Percentiles rank a stretch among this genome's conserved stretches.
phyloP scores from a whole-genome alignment of 345 rosid species.

The Heritiera littoralis region DNA sequence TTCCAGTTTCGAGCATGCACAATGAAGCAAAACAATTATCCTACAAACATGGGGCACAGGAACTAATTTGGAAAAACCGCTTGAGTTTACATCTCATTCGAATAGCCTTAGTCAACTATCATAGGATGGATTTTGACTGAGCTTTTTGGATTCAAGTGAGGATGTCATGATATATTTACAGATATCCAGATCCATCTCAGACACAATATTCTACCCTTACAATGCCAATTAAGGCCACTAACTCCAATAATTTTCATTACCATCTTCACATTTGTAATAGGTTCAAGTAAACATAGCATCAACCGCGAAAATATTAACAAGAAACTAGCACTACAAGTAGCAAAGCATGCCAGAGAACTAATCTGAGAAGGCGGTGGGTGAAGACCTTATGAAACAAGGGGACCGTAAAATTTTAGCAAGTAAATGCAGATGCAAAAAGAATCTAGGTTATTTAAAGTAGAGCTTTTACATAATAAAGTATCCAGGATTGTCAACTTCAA shows the following conservation, averaged over 20 bases:
- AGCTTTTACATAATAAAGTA: background rate
- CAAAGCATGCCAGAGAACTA: background rate
- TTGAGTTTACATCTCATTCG: background rate
- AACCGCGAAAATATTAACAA: background rate
- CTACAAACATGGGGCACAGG: background rate
- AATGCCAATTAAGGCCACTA: background rate
- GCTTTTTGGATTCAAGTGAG: background rate
- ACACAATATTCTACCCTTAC: background rate
- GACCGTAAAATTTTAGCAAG: background rate
- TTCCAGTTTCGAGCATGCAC: background rate
- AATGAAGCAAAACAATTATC: background rate
- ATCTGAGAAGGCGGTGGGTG: background rate
- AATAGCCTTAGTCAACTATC: background rate
- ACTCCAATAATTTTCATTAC: background rate
- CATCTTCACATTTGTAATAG: background rate
- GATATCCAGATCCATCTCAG: background rate
- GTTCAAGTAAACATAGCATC: background rate
- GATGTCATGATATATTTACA: background rate
- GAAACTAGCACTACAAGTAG: background rate
- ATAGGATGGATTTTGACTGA: background rate
- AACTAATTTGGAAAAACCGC: background rate
- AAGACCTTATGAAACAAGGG: background rate
- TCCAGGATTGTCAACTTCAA: background rate
- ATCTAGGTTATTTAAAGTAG: background rate
- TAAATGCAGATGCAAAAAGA: background rate